Evolutionary conservation across 2,329 filamentous ascomycete genomes (phyloP), one percentile per base, ranked within the genome.

Genomic region (Aspergillus pseudoglaucus): DNA sequence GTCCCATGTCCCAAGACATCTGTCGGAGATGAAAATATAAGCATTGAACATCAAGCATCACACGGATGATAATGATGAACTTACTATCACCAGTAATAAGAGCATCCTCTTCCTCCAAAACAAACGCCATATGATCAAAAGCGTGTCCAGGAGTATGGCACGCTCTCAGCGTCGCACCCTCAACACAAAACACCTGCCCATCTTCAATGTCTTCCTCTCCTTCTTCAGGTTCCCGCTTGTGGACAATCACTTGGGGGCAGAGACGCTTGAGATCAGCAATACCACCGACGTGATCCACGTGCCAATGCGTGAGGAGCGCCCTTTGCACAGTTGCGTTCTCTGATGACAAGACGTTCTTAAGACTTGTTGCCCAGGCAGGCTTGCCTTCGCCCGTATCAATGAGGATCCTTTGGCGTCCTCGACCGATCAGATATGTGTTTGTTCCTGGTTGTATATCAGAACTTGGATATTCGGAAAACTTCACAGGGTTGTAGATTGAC

Each of bases 341-440:
- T 20, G 81, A 70, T 6, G 74, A 66, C 2, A 97, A 76, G 0
- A 84, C 80, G 3, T 75, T 70, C 53, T 80, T 78, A 32, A 98
- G 70, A 0, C 80, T 78, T 0, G 76, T 67, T 38, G 82, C 76
- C 91, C 91, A 98, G 30, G 79, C 76, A 2, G 83, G 80, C 49
- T 75, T 80, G 42, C 91, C 93, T 67, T 95, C 85, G 43, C 87
- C 93, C 0, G 90, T 95, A 70, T 98, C 93, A 61, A 98, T 82
- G 18, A 98, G 79, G 49, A 97, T 77, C 8, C 93, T 83, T 6
- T 73, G 70, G 5, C 73, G 65, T 3, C 90, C 91, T 6, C 79
- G 83, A 49, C 93, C 93, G 50, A 98, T 63, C 15, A 98, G 79
- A 67, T 98, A 98, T 30, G 93, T 98, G 68, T 98, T 98, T 57